A percentile compares a stretch with the other conserved stretches of the same genome.
These are phyloP conservation scores for Plasmodium relictum DNA, from an alignment of 169 alveolate species.

Conservation along the genomic window DNA sequence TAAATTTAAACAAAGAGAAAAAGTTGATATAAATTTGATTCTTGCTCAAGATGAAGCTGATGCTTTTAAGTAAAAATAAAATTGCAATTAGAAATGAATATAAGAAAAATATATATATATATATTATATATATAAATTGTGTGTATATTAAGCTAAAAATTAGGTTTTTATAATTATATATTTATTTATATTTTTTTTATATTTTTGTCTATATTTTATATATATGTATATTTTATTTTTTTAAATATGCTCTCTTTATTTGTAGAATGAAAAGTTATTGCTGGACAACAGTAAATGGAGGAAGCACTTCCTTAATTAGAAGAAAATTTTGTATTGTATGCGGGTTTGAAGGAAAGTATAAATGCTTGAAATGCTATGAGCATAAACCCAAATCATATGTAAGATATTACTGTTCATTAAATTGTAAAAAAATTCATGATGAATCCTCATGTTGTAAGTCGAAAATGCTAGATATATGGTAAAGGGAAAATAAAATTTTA, in stretches of 20 bases:
- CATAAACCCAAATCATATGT: conserved; percentile 77
- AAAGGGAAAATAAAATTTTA: background rate
- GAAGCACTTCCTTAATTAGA: conserved; percentile 75
- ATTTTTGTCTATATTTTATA: background rate
- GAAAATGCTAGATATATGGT: conserved; percentile 69
- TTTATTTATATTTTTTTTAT: background rate
- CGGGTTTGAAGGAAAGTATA: conserved; percentile 85
- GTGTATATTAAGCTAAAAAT: conserved; percentile 4
- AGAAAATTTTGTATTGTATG: conserved; percentile 85
- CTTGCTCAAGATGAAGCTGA: conserved; percentile 86
- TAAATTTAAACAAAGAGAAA: conserved; percentile 80
- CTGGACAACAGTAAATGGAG: conserved; percentile 84
- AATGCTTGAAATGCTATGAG: conserved; percentile 83
- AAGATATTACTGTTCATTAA: conserved; percentile 82
- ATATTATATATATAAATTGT: conserved; percentile 11
- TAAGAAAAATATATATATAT: background rate
- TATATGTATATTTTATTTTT: background rate
- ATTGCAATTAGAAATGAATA: background rate
- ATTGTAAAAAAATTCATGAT: conserved; percentile 85
- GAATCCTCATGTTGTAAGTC: conserved; percentile 85
- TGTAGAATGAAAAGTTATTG: conserved; percentile 80
- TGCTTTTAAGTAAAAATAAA: conserved; percentile 79
- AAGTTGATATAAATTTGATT: conserved; percentile 81
- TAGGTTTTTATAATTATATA: background rate
- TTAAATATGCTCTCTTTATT: background rate